Evolutionary conservation across 1,139 yeast genomes (phyloP).

Genomic region (Yarrowia galli): DNA sequence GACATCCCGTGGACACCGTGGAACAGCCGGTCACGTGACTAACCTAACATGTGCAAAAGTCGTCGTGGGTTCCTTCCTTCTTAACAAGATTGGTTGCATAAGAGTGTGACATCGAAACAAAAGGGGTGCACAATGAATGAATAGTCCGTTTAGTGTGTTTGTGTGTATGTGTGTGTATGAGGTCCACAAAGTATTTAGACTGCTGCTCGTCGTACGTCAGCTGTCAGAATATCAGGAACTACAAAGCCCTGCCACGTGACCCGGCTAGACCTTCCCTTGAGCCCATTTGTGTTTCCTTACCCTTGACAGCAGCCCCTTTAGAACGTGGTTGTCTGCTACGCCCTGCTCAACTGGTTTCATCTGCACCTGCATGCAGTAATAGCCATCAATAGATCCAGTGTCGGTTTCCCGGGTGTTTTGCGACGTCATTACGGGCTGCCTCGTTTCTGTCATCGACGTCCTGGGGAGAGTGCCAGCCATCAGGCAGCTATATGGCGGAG

Average conservation of each 20-base stretch:
- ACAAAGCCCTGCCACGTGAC: not conserved
- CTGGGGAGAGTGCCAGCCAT: not conserved
- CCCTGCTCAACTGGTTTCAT: slow-evolving; percentile 4
- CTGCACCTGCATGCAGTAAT: slow-evolving; percentile 18
- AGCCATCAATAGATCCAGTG: not conserved
- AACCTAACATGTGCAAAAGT: slow-evolving; percentile 4
- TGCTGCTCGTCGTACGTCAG: not conserved
- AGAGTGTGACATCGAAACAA: not conserved
- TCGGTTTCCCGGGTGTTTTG: not conserved
- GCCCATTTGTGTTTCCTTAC: too few relatives aligned
- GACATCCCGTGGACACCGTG: slow-evolving; percentile 5
- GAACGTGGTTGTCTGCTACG: not conserved
- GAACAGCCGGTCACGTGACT: slow-evolving; percentile 3
- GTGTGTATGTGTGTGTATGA: not conserved
- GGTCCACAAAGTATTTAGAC: not conserved
- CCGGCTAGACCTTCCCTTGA: not conserved
- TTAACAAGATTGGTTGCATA: not conserved
- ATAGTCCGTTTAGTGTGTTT: not conserved
- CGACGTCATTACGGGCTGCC: not conserved
- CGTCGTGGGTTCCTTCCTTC: not conserved
- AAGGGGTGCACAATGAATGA: not conserved
- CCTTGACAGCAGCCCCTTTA: too few relatives aligned
- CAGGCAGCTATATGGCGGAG: not conserved
- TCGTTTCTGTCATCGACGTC: not conserved
- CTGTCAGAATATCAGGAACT: not conserved